Conservation (phyloP, 2,329 filamentous ascomycete genomes). For the Trichoderma sp. region DNA sequence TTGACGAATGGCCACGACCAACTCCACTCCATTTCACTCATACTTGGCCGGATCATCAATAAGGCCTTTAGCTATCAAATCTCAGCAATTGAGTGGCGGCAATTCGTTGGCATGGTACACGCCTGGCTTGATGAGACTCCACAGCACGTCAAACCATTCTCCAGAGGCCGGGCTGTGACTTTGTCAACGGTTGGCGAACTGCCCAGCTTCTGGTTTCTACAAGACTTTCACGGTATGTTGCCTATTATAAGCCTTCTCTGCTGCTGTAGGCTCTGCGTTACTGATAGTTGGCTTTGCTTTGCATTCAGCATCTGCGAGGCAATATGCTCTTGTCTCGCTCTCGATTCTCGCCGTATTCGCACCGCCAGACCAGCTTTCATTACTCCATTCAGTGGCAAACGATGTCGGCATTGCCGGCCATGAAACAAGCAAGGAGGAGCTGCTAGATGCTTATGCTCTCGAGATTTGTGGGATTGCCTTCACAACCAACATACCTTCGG, state of each 20-base stretch:
- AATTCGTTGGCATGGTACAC: slow-evolving; percentile 26
- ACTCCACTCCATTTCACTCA: slow-evolving; percentile 42
- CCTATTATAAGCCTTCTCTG: not conserved
- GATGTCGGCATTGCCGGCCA: not conserved
- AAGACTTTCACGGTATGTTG: slow-evolving; percentile 42
- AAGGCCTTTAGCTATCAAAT: slow-evolving; percentile 29
- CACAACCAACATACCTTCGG: slow-evolving; percentile 41
- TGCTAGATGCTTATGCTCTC: slow-evolving; percentile 36
- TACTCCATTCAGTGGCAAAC: not conserved
- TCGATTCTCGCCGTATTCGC: slow-evolving; percentile 32
- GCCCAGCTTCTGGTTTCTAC: slow-evolving; percentile 41
- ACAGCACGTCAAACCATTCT: slow-evolving; percentile 34
- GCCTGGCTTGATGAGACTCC: slow-evolving; percentile 37
- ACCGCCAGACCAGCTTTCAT: slow-evolving; percentile 14
- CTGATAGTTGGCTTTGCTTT: slow-evolving; percentile 23
- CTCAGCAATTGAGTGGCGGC: slow-evolving; percentile 24
- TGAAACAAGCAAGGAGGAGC: slow-evolving; percentile 22
- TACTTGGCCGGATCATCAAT: slow-evolving; percentile 46
- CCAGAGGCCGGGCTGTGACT: slow-evolving; percentile 1
- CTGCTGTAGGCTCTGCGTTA: not conserved
- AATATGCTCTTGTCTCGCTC: slow-evolving; percentile 42
- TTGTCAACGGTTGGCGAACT: slow-evolving; percentile 25
- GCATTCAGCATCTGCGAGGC: slow-evolving; percentile 42
- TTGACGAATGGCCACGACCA: slow-evolving; percentile 27
- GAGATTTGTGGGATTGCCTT: slow-evolving; percentile 46